phyloP scores from a whole-genome alignment of 2,329 filamentous ascomycete species.

The Trichophyton rubrum region DNA sequence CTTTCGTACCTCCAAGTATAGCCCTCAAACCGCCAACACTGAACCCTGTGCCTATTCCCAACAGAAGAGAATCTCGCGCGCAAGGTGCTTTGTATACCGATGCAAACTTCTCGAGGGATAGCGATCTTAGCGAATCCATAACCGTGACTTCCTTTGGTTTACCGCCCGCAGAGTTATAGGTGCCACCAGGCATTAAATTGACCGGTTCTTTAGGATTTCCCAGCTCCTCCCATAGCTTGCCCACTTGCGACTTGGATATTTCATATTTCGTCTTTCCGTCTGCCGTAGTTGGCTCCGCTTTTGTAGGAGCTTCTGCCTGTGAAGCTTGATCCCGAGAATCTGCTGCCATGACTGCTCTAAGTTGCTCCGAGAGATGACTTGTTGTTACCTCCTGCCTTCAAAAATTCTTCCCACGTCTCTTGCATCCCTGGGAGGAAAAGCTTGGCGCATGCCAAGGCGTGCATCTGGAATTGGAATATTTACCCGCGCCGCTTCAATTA shows the following conservation, averaged over 20 bases:
- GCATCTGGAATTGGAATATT: not conserved
- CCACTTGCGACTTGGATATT: slow-evolving; percentile 33
- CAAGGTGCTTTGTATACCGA: slow-evolving; percentile 71
- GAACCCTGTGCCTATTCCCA: slow-evolving; percentile 70
- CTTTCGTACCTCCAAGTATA: slow-evolving; percentile 55
- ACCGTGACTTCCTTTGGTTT: slow-evolving; percentile 31
- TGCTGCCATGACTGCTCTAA: slow-evolving; percentile 8
- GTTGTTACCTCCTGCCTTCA: not conserved
- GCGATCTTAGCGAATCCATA: slow-evolving; percentile 30
- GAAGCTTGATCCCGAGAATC: slow-evolving; percentile 12
- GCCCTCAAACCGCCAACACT: slow-evolving; percentile 61
- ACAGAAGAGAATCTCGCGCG: slow-evolving; percentile 66
- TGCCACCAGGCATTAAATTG: slow-evolving; percentile 45
- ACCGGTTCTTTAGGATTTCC: slow-evolving; percentile 38
- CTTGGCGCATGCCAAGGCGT: not conserved
- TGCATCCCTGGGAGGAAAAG: not conserved
- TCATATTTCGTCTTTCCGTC: slow-evolving; percentile 30
- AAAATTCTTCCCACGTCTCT: not conserved
- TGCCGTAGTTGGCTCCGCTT: slow-evolving; percentile 12
- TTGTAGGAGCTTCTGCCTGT: slow-evolving; percentile 1
- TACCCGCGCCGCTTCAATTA: slow-evolving; percentile 4
- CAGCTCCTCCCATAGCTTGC: slow-evolving; percentile 38
- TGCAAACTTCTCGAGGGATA: slow-evolving; percentile 40
- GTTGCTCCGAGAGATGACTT: not conserved
- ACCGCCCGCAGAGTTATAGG: slow-evolving; percentile 49